A percentile compares a stretch with the other conserved stretches of the same genome.
These are phyloP conservation scores for Plantago major DNA, from an alignment of 257 asterid genomes.

Conservation along the genomic window DNA sequence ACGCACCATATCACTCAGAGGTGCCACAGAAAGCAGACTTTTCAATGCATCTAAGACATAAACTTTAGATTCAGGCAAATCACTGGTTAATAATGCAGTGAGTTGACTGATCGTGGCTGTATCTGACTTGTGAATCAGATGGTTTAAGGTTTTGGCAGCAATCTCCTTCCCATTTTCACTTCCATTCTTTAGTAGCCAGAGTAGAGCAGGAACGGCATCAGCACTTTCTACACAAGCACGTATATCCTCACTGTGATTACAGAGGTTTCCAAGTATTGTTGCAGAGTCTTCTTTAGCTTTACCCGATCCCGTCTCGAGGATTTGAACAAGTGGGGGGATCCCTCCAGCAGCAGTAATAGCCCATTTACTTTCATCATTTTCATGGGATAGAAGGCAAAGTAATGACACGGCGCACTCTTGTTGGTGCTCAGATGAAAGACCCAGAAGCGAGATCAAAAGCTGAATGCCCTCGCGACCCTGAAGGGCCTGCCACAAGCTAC, in stretches of 20 bases:
- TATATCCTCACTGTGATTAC: conserved; percentile 98
- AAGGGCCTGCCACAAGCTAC: conserved; percentile 92
- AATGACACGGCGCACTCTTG: conserved; percentile 98
- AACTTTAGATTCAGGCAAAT: conserved; percentile 91
- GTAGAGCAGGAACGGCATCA: conserved; percentile 96
- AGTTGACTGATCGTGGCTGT: conserved; percentile 98
- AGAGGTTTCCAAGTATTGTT: conserved; percentile 93
- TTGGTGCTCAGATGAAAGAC: conserved; percentile 99
- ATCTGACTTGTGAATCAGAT: conserved; percentile 97
- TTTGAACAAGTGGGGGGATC: conserved; percentile 97
- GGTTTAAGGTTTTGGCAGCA: conserved; percentile 94
- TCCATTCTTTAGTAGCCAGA: conserved; percentile 96
- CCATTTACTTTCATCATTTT: conserved; percentile 98
- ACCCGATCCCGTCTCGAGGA: conserved; percentile 90
- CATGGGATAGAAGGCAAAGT: conserved; percentile 85
- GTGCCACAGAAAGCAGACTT: conserved; percentile 89
- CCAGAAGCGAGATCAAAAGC: conserved; percentile 90
- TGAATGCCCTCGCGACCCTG: conserved; percentile 99
- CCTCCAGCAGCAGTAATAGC: conserved; percentile 99
- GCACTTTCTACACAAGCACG: conserved; percentile 99
- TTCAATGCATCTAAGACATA: conserved; percentile 86
- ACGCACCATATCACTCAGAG: conserved; percentile 70
- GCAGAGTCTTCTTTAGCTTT: conserved; percentile 99
- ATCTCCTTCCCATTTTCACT: conserved; percentile 92
- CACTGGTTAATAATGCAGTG: conserved; percentile 85